Base-by-base conservation (phyloP, 1,139 yeast species). In the Maudiozyma humilis region DNA sequence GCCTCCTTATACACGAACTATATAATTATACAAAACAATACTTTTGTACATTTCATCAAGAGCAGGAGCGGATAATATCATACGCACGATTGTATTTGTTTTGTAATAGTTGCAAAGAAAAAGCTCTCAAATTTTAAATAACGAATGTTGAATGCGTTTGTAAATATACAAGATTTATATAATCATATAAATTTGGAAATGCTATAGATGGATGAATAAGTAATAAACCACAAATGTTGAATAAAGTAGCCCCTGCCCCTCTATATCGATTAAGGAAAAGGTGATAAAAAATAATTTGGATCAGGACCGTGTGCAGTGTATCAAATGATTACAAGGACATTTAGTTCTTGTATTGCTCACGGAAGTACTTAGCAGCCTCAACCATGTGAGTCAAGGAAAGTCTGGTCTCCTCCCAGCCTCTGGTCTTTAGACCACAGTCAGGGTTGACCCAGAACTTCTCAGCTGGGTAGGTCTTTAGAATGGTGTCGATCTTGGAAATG, bases 391-490 rank as follows among this genome's bases (percentile, higher is more conserved):
- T 83, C 73, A 91, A 83, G 54, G 89, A 82, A 63, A 78, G 78
- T 73, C 79, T 75, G 62, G 87, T 84, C 77, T 86, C 95, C 56
- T 82, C 82, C 95, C 95, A 85, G 59, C 89, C 91, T 78, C 95
- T 83, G 68, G 95, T 86, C 84, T 89, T 89, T 72, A 89, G 80
- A 81, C 98, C 98, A 82, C 98, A 91, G 77, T 91, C 98, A 66
- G 98, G 98, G 93, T 91, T 91, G 66, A 91, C 93, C 97, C 97
- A 91, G 81, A 91, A 85, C 74, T 89, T 89, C 69, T 85, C 85
- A 66, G 93, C 93, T 68, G 96, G 96, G 79, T 89, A 91, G 53
- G 85, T 93, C 76, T 88, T 87, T 72, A 91, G 77, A 76, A 91
- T 89, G 69, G 87, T 94, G 65, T 80, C 81, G 66, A 91, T 86